A percentile compares a stretch with the other conserved stretches of the same genome.
Conservation (phyloP, 177 flowering plant genomes). For the Telopea speciosissima region DNA sequence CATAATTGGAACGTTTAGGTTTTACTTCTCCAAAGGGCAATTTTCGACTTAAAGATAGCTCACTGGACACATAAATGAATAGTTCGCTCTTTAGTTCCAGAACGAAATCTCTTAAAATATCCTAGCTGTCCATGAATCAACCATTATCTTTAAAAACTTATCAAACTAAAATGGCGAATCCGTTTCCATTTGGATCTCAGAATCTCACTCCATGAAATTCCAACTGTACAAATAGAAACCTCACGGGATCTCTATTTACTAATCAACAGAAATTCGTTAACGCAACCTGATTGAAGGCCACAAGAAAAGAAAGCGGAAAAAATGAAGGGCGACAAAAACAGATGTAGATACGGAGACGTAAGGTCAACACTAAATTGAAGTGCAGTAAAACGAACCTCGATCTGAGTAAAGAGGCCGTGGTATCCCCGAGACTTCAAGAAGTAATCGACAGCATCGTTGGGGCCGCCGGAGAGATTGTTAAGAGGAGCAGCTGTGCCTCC, state of each 20-base stretch:
- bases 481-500: slow-evolving; percentile 34
- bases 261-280: slow-evolving; percentile 1
- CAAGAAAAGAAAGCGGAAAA: background rate
- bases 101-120: background rate
- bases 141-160: background rate
- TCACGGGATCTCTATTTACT: too few species aligned
- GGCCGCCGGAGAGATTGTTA: slow-evolving; percentile 3
- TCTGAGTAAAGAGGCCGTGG: slow-evolving; percentile 56
- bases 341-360: too few species aligned
- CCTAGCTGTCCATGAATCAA: background rate
- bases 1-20: too few species aligned
- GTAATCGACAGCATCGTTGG: slow-evolving; percentile 48
- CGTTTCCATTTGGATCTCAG: background rate
- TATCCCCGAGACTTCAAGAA: slow-evolving; percentile 50
- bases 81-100: background rate
- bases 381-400: slow-evolving; percentile 54
- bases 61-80: background rate
- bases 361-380: background rate
- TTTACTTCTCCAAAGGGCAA: too few species aligned
- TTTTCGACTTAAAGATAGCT: background rate
- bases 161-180: background rate
- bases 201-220: too few species aligned
- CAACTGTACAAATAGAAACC: too few species aligned
- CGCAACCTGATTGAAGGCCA: background rate
- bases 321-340: background rate